These are phyloP conservation scores for Eruca vesicaria DNA, from an alignment of 441 rosid species.

Conservation along the genomic window DNA sequence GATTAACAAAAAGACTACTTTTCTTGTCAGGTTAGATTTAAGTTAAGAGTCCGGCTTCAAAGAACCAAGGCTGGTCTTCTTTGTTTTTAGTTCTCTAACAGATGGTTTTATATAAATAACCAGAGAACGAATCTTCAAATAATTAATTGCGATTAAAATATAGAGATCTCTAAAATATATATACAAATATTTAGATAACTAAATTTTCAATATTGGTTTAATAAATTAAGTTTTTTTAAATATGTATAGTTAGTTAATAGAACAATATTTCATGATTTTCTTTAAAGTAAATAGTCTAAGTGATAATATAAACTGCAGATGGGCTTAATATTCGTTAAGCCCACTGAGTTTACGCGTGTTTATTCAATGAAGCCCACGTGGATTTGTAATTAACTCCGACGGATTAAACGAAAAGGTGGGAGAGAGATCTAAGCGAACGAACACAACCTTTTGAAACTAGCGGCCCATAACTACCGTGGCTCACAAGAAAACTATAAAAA, in stretches of 20 bases:
- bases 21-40: not conserved
- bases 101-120: not conserved
- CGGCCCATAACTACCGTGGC: not conserved
- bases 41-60: not conserved
- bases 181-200: not conserved
- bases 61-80: not conserved
- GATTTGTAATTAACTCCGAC: not conserved
- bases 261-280: too few species aligned
- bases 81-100: slow-evolving; percentile 7
- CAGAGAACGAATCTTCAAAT: not conserved
- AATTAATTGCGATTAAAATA: not conserved
- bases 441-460: slow-evolving; percentile 9
- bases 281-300: too few species aligned
- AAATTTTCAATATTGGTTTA: not conserved
- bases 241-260: not conserved
- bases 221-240: not conserved
- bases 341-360: not conserved
- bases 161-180: not conserved
- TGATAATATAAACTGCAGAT: not conserved
- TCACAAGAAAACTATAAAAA: not conserved
- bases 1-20: not conserved
- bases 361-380: not conserved
- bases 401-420: slow-evolving; percentile 23
- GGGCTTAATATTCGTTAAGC: slow-evolving; percentile 14
- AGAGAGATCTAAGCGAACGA: not conserved